These are phyloP conservation scores for Penicillium desertorum DNA, from an alignment of 495 filamentous ascomycete species.

Conservation along the genomic window DNA sequence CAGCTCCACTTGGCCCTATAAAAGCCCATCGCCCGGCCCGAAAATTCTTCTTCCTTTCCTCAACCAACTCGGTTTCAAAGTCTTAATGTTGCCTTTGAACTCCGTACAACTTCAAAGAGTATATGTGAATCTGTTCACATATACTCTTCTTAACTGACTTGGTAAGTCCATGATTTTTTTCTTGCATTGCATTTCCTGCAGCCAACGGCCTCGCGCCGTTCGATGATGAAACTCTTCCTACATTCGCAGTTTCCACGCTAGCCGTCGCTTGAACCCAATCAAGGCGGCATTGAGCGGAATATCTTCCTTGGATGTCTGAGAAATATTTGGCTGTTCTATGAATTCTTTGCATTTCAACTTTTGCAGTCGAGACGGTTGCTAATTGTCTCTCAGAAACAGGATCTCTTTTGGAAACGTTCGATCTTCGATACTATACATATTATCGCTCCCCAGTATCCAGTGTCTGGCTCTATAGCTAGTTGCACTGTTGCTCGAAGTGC, in stretches of 20 bases:
- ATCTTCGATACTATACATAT: background rate
- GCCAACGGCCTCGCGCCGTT: constrained; percentile 29
- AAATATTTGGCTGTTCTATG: constrained; percentile 28
- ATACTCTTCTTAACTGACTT: constrained; percentile 20
- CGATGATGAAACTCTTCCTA: constrained; percentile 53
- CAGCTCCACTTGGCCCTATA: constrained; percentile 41
- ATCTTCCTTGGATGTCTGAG: constrained; percentile 58
- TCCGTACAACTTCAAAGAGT: background rate
- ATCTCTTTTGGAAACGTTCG: background rate
- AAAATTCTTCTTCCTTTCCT: constrained; percentile 33
- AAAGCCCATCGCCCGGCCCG: constrained; percentile 27
- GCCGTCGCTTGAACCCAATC: constrained; percentile 50
- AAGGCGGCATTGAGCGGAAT: constrained; percentile 47
- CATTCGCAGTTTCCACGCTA: constrained; percentile 58
- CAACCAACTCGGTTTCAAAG: constrained; percentile 12
- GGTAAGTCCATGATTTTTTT: constrained; percentile 24
- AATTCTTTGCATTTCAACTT: constrained; percentile 11
- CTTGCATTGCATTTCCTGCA: constrained; percentile 6
- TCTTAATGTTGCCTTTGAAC: constrained; percentile 17
- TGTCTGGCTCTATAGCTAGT: background rate
- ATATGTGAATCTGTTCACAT: constrained; percentile 1
- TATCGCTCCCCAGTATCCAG: background rate
- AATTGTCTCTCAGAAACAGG: constrained; percentile 26
- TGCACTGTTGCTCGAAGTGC: background rate
- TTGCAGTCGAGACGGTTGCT: constrained; percentile 19